Evolutionary conservation across 116 monocot species (phyloP).

Genomic region (Phalaenopsis hybrid): DNA sequence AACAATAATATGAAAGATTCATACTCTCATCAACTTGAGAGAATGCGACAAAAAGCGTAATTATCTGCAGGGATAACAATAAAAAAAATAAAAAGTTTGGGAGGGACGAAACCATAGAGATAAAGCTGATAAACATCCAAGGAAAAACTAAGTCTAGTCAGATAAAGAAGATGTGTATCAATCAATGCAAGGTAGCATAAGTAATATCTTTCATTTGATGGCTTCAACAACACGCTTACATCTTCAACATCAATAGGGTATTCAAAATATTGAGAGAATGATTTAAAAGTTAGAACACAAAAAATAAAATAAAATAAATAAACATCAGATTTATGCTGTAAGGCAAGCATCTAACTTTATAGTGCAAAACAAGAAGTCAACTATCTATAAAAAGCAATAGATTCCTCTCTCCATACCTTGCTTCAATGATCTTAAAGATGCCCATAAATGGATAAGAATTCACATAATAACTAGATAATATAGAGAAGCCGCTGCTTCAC

Average conservation of each 20-base stretch:
- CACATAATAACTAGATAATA: no score
- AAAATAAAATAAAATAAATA: background rate
- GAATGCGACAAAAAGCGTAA: background rate
- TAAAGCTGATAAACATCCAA: slow-evolving; percentile 1
- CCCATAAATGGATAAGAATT: background rate
- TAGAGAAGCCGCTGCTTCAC: no score
- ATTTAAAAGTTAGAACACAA: background rate
- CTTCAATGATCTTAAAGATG: background rate
- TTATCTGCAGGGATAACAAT: background rate
- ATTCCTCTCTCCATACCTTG: background rate
- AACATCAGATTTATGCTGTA: background rate
- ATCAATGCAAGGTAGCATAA: background rate
- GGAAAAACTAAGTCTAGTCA: background rate
- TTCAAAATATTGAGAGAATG: background rate
- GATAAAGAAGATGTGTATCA: background rate
- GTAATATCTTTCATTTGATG: background rate
- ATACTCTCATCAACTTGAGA: background rate
- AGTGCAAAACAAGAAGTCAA: background rate
- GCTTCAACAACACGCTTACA: background rate
- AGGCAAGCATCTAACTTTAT: background rate
- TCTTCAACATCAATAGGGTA: background rate
- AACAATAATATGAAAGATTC: background rate
- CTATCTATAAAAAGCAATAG: background rate
- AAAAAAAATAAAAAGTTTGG: background rate
- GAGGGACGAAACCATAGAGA: background rate